These are phyloP conservation scores for Suillus spraguei DNA, from an alignment of 768 basidiomycete species.

Conservation along the genomic window DNA sequence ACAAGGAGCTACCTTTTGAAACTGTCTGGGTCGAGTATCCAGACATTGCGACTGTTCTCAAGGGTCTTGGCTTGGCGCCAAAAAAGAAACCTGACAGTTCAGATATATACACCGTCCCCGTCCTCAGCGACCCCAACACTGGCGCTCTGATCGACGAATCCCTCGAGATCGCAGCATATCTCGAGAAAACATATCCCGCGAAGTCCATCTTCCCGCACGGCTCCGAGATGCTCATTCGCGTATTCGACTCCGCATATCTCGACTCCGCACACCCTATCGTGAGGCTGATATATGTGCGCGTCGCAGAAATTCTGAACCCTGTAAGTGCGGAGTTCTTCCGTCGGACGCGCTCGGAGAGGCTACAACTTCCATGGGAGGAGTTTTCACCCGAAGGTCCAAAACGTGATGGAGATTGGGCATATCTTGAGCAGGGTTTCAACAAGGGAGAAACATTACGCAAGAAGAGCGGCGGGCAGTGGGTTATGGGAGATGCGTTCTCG, in stretches of 20 bases:
- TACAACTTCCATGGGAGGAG: slow-evolving; percentile 18
- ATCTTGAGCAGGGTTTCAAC: slow-evolving; percentile 36
- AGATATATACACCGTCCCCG: slow-evolving; percentile 46
- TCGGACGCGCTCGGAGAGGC: slow-evolving; percentile 26
- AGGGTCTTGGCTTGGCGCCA: slow-evolving; percentile 25
- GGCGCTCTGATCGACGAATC: slow-evolving; percentile 42
- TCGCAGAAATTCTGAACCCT: slow-evolving; percentile 27
- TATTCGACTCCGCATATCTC: slow-evolving; percentile 36
- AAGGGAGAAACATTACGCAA: slow-evolving; percentile 1
- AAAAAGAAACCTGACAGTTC: slow-evolving; percentile 19
- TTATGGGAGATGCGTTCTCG: slow-evolving; percentile 14
- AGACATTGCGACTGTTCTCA: slow-evolving; percentile 42
- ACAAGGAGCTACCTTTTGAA: slow-evolving; percentile 41
- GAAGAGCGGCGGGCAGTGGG: slow-evolving; percentile 6
- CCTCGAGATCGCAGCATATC: slow-evolving; percentile 44
- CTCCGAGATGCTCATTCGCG: slow-evolving; percentile 40
- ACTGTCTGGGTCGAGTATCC: slow-evolving; percentile 55
- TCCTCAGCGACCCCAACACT: slow-evolving; percentile 45
- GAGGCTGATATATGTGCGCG: slow-evolving; percentile 22
- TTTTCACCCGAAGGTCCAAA: slow-evolving; percentile 33
- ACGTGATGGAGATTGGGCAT: slow-evolving; percentile 37
- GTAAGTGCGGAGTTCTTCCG: slow-evolving; percentile 40
- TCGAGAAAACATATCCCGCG: slow-evolving; percentile 46
- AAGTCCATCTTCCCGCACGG: slow-evolving; percentile 18
- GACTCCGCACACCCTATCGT: slow-evolving; percentile 16